Percentiles rank a stretch among this genome's conserved stretches.
Evolutionary conservation across 2,329 filamentous ascomycete species (phyloP).

Genomic region (Epichloe uncinata): DNA sequence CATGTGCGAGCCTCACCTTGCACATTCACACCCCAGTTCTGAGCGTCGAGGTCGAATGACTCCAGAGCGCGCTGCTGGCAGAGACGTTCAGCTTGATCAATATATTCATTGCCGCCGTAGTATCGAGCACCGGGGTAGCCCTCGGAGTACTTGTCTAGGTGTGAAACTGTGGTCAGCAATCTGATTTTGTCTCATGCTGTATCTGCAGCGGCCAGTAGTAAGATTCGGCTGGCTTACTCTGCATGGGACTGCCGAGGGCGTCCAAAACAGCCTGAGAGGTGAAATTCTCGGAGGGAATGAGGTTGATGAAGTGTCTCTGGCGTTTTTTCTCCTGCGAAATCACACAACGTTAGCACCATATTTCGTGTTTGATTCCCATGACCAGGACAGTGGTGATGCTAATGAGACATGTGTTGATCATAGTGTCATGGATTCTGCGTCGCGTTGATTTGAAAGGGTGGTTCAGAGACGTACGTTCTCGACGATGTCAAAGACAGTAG

Average conservation of each 20-base stretch:
- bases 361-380: not conserved
- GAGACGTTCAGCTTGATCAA: constrained; percentile 76
- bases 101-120: constrained; percentile 94
- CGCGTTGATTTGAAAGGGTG: not conserved
- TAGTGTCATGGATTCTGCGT: not conserved
- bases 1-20: constrained; percentile 45
- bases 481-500: constrained; percentile 75
- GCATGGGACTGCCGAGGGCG: constrained; percentile 87
- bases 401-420: not conserved
- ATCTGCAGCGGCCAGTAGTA: not conserved
- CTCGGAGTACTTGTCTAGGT: constrained; percentile 87
- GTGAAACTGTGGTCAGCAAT: not conserved
- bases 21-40: constrained; percentile 95
- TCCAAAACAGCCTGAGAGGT: constrained; percentile 87
- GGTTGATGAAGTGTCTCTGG: constrained; percentile 97
- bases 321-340: constrained; percentile 71
- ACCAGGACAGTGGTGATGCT: not conserved
- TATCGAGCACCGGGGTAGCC: constrained; percentile 94
- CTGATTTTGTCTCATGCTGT: not conserved
- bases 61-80: constrained; percentile 85
- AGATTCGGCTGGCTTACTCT: constrained; percentile 45
- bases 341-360: not conserved
- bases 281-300: constrained; percentile 93
- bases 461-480: constrained; percentile 51
- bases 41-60: constrained; percentile 68